Percentiles rank a stretch among this genome's conserved stretches.
These are phyloP conservation scores for Turritis glabra DNA, from an alignment of 345 rosid species.

Conservation along the genomic window DNA sequence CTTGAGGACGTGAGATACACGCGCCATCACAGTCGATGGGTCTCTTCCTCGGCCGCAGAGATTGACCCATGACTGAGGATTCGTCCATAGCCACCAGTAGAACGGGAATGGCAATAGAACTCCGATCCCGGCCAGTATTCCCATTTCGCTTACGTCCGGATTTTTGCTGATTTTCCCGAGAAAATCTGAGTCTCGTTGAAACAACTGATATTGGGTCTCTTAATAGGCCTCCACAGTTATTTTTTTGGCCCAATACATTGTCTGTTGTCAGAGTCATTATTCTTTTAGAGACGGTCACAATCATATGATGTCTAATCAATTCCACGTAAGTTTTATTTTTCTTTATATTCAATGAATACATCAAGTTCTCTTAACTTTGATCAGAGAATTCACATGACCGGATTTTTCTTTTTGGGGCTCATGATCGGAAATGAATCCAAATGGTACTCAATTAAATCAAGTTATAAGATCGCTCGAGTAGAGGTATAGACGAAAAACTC, in stretches of 20 bases:
- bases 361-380: too few species aligned
- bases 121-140: conserved; percentile 63
- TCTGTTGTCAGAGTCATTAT: too few species aligned
- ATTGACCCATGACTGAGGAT: conserved; percentile 79
- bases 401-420: too few species aligned
- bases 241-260: not conserved
- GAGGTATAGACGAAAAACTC: too few species aligned
- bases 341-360: too few species aligned
- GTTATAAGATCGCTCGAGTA: too few species aligned
- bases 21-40: conserved; percentile 77
- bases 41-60: conserved; percentile 68
- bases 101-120: conserved; percentile 76
- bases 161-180: not conserved
- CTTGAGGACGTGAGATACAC: conserved; percentile 71
- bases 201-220: conserved; percentile 15
- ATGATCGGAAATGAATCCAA: too few species aligned
- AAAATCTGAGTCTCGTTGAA: not conserved
- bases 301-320: too few species aligned
- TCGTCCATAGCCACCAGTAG: conserved; percentile 79
- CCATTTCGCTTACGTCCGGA: conserved; percentile 46
- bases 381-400: too few species aligned
- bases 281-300: too few species aligned
- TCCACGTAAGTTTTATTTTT: too few species aligned
- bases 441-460: too few species aligned
- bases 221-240: not conserved